phyloP scores from a whole-genome alignment of 345 rosid species.

The Dipteronia sinensis region DNA sequence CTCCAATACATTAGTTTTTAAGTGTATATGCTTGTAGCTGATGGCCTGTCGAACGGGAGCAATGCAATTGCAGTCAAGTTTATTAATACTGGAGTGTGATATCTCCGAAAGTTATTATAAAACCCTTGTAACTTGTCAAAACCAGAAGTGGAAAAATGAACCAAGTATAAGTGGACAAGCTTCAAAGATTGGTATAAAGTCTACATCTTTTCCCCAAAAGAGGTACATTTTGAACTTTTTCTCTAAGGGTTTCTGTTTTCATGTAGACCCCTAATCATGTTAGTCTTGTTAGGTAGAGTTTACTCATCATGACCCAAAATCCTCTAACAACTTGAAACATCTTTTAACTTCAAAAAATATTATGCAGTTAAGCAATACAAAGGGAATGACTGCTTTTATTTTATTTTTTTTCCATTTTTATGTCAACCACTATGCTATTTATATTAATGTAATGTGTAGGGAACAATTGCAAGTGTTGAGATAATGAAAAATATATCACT shows the following conservation, averaged over 20 bases:
- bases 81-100: conserved; percentile 33
- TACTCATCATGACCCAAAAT: neutral
- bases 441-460: neutral
- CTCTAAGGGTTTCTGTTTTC: neutral
- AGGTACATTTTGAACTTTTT: conserved; percentile 41
- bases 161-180: conserved; percentile 32
- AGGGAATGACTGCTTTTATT: neutral
- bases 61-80: conserved; percentile 34
- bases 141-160: conserved; percentile 33
- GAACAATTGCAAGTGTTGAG: neutral
- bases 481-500: neutral
- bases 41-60: conserved; percentile 62
- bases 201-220: conserved; percentile 32
- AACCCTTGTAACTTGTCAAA: conserved; percentile 32
- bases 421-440: neutral
- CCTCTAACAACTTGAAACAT: neutral
- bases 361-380: neutral
- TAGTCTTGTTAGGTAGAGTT: neutral
- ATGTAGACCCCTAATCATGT: neutral
- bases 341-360: neutral
- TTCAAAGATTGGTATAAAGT: conserved; percentile 38
- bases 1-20: conserved; percentile 2
- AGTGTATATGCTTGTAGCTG: conserved; percentile 23
- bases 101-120: conserved; percentile 32
- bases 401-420: too few relatives aligned